Conservation (phyloP, 352 stramenopile species). For the Peronospora destructor region DNA sequence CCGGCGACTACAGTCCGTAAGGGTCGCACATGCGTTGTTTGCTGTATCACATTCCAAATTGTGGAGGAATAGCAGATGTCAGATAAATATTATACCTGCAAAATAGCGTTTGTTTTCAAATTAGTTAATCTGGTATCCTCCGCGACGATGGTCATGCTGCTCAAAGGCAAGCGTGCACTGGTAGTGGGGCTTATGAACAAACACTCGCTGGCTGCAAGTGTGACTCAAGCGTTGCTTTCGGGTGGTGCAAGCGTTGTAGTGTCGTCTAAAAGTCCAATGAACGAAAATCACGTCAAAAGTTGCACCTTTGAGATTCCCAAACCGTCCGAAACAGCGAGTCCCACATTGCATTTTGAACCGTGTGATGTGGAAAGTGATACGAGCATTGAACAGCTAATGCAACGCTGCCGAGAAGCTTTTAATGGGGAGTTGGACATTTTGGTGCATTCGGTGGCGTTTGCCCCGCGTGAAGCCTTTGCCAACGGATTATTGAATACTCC, state of each 20-base stretch:
- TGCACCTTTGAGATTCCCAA: constrained; percentile 42
- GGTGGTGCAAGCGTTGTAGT: constrained; percentile 71
- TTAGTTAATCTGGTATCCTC: no score
- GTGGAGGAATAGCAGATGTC: no score
- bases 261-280: constrained; percentile 50
- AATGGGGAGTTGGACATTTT: constrained; percentile 73
- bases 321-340: constrained; percentile 3
- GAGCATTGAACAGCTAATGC: constrained; percentile 49
- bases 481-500: constrained; percentile 46
- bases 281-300: constrained; percentile 37
- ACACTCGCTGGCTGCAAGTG: constrained; percentile 74
- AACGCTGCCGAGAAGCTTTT: constrained; percentile 34
- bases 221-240: constrained; percentile 60
- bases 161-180: constrained; percentile 63
- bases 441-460: constrained; percentile 89
- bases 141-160: constrained; percentile 26
- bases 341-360: constrained; percentile 38
- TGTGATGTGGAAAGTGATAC: constrained; percentile 73
- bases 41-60: no score
- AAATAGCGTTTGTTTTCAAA: no score
- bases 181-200: constrained; percentile 89
- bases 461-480: constrained; percentile 65
- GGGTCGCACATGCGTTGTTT: no score
- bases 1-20: no score
- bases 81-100: no score